Conservation (phyloP, 2,329 filamentous ascomycete genomes). For the Fusarium dlaminii region DNA sequence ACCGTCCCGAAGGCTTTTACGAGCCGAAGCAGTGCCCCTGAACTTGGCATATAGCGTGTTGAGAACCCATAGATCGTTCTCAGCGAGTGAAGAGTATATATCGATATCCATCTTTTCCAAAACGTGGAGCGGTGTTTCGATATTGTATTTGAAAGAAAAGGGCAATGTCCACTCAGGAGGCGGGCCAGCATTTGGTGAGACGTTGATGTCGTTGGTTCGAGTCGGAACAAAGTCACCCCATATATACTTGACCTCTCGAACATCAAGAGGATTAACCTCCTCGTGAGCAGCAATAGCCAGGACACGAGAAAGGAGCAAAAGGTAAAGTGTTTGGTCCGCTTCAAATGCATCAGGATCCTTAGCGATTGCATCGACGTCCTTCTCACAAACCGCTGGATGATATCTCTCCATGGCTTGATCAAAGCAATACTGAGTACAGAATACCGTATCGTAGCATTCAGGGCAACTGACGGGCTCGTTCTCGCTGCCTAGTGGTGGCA, state of each 20-base stretch:
- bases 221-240: slow-evolving; percentile 73
- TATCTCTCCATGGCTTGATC: slow-evolving; percentile 67
- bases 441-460: slow-evolving; percentile 72
- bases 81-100: slow-evolving; percentile 67
- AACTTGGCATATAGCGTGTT: slow-evolving; percentile 96
- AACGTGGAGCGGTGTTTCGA: slow-evolving; percentile 78
- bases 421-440: slow-evolving; percentile 69
- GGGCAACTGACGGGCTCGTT: slow-evolving; percentile 62
- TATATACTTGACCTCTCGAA: slow-evolving; percentile 72
- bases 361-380: slow-evolving; percentile 71
- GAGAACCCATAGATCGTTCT: slow-evolving; percentile 82
- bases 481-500: slow-evolving; percentile 67
- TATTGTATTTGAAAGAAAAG: slow-evolving; percentile 80
- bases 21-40: slow-evolving; percentile 88
- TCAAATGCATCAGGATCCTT: slow-evolving; percentile 70
- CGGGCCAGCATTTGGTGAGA: slow-evolving; percentile 63
- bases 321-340: slow-evolving; percentile 68
- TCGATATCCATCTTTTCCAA: slow-evolving; percentile 88
- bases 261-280: slow-evolving; percentile 69
- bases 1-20: slow-evolving; percentile 78
- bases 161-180: slow-evolving; percentile 74
- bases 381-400: slow-evolving; percentile 73
- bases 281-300: slow-evolving; percentile 72
- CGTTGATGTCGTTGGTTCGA: slow-evolving; percentile 61
- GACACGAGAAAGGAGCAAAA: slow-evolving; percentile 69